Evolutionary conservation across 2,329 filamentous ascomycete genomes (phyloP).

Genomic region (Coccinonectria pachysandricola): DNA sequence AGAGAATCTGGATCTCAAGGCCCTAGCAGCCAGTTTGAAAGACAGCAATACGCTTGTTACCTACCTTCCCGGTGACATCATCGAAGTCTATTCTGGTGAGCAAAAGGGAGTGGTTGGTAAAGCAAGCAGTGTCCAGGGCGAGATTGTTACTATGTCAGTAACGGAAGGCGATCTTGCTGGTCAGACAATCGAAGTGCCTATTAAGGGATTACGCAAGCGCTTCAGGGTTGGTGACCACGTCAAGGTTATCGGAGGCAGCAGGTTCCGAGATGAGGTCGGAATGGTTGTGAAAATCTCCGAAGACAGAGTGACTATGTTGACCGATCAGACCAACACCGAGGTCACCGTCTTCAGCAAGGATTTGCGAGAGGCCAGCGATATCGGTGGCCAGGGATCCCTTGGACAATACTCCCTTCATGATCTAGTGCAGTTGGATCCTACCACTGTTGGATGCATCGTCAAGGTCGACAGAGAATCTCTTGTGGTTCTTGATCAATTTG

Average conservation of each 20-base stretch:
- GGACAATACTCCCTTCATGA: conserved; percentile 89
- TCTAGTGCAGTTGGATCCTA: conserved; percentile 83
- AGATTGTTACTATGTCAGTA: conserved; percentile 84
- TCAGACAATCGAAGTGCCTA: conserved; percentile 82
- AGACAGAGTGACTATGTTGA: conserved; percentile 85
- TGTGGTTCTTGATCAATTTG: conserved; percentile 82
- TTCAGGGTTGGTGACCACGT: conserved; percentile 94
- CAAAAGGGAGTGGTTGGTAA: conserved; percentile 85
- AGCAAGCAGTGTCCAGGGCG: conserved; percentile 74
- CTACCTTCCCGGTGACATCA: conserved; percentile 88
- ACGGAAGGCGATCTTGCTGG: conserved; percentile 73
- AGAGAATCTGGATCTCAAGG: conserved; percentile 85
- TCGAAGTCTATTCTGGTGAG: conserved; percentile 92
- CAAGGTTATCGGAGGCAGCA: conserved; percentile 94
- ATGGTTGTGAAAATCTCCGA: conserved; percentile 93
- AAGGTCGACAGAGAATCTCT: conserved; percentile 93
- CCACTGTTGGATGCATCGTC: conserved; percentile 86
- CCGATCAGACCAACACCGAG: conserved; percentile 84
- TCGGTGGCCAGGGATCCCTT: conserved; percentile 73
- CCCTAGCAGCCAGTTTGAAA: conserved; percentile 81
- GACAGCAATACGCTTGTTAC: conserved; percentile 70
- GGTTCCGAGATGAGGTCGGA: conserved; percentile 89
- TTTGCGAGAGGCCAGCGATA: conserved; percentile 83
- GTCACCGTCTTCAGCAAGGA: conserved; percentile 98
- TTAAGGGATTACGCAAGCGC: conserved; percentile 82